Base-by-base conservation (phyloP, 169 alveolate genomes). In the Plasmodium coatneyi region DNA sequence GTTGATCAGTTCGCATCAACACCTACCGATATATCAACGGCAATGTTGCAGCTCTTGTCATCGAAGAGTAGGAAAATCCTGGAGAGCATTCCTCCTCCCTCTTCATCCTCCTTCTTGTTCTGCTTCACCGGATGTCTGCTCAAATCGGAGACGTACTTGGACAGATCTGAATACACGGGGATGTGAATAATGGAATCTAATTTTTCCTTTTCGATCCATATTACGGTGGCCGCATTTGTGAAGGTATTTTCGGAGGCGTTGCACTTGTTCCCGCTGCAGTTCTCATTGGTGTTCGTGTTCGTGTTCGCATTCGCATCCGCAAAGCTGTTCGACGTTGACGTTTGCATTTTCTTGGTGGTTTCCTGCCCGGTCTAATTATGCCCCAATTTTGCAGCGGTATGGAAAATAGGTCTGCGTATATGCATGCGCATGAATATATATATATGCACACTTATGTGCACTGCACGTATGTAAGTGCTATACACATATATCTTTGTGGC, bases 191-290 rank as follows among this genome's bases (percentile, higher is more conserved):
- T 22, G 6, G 94, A 89, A 80, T 80, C 87, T 60, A 89, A 46
- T 79, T 89, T 89, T 60, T 89, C 94, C 25, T 80, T 80, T 39
- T 89, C 94, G 46, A 89, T 70, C 94, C 94, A 89, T 79, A 89
- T 60, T 36, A 89, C 74, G 19, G 94, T 79, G n/a, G 71, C 81
- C n/a, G 70, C 54, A 86, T 86, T 56, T 70, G 41, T 41, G 46
- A 74, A 86, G 32, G 78, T 52, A 36, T 49, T 32, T 19, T 74
- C 49, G 14, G 28, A 34, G 56, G 60, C 39, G 16, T 36, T 28
- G 25, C 36, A 52, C 41, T 14, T 49, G 34, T 82, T 28, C 36
- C 78, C 71, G 36, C 39, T 32, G 4, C 22, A 9, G 10, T 46
- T 19, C 5, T 4, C 71, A 46, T 28, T 80, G 4, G 22, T 5